These are phyloP conservation scores for Starmerella vitae DNA, from an alignment of 805 yeast genomes.

Conservation along the genomic window DNA sequence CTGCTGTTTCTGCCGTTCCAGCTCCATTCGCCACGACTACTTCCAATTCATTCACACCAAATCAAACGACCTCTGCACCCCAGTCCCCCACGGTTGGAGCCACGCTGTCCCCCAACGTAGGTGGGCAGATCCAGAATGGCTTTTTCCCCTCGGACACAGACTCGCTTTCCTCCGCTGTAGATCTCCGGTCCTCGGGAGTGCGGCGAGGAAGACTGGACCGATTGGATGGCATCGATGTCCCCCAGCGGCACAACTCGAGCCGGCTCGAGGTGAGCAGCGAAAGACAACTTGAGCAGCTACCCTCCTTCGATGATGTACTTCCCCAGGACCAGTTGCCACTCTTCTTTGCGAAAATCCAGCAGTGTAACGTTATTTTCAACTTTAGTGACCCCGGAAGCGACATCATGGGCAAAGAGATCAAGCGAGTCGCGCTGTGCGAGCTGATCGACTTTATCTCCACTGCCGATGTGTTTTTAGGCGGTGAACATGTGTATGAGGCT, in stretches of 20 bases:
- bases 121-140: background rate
- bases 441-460: slow-evolving; percentile 75
- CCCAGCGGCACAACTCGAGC: slow-evolving; percentile 85
- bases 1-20: background rate
- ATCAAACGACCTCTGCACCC: too few species aligned
- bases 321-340: slow-evolving; percentile 67
- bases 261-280: slow-evolving; percentile 69
- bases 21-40: too few species aligned
- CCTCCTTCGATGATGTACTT: slow-evolving; percentile 76
- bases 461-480: slow-evolving; percentile 58
- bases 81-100: background rate
- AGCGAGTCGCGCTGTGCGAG: slow-evolving; percentile 75
- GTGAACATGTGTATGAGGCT: slow-evolving; percentile 80
- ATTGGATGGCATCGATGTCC: slow-evolving; percentile 68
- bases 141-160: background rate
- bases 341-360: slow-evolving; percentile 79
- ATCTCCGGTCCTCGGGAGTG: background rate
- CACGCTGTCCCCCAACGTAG: background rate
- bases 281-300: slow-evolving; percentile 59
- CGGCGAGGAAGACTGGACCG: slow-evolving; percentile 34
- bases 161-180: background rate
- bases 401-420: slow-evolving; percentile 82
- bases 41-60: too few species aligned
- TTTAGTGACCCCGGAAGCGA: slow-evolving; percentile 88
- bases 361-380: slow-evolving; percentile 88